These are phyloP conservation scores for Artemisia tridentata DNA, from an alignment of 129 eudicot species.

Conservation along the genomic window DNA sequence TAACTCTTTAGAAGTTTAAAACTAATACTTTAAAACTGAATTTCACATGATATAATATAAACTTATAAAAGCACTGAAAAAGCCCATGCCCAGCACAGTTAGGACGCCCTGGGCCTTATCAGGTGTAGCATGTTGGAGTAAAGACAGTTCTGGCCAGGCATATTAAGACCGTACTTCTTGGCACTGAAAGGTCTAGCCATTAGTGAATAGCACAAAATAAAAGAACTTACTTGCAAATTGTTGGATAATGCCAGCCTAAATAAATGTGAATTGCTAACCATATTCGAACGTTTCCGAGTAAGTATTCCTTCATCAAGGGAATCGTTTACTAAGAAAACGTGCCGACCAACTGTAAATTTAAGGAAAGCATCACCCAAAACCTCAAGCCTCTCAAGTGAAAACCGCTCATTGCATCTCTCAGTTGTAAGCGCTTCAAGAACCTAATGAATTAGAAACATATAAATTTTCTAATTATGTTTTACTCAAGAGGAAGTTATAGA, in stretches of 20 bases:
- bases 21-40: too few relatives aligned
- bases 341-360: conserved; percentile 92
- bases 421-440: conserved; percentile 98
- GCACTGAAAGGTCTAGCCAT: too few relatives aligned
- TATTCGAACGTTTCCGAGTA: conserved; percentile 78
- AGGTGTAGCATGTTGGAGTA: too few relatives aligned
- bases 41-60: too few relatives aligned
- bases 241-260: conserved; percentile 51
- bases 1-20: too few relatives aligned
- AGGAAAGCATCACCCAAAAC: conserved; percentile 97
- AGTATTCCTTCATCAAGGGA: conserved; percentile 91
- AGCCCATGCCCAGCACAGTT: too few relatives aligned
- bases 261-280: conserved; percentile 76
- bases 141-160: too few relatives aligned
- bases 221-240: conserved; percentile 66
- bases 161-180: too few relatives aligned
- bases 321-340: conserved; percentile 60
- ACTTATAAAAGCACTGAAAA: too few relatives aligned
- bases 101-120: too few relatives aligned
- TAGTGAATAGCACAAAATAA: neutral
- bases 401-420: conserved; percentile 75
- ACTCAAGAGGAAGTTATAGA: too few relatives aligned
- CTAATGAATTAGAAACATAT: conserved; percentile 28
- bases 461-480: too few relatives aligned
- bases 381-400: conserved; percentile 98